Evolutionary conservation across 805 yeast genomes (phyloP), one percentile per base, ranked within the genome.

Genomic region (Cyberlindnera subsufficiens): DNA sequence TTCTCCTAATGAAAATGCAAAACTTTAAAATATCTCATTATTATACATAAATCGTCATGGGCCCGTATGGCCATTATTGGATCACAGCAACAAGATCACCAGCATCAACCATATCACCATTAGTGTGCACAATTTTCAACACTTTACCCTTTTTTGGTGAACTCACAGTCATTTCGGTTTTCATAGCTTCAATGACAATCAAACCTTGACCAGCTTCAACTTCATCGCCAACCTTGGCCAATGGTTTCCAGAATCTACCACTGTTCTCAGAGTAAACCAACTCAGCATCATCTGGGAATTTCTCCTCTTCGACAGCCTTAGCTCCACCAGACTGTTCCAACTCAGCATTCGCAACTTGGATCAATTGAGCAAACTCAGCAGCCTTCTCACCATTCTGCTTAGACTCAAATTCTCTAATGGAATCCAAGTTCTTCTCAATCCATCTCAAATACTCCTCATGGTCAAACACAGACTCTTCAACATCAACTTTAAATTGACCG

Each of bases 101-200:
- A 32, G 96, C 88, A 46, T 91, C 97, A 33, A 91, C 95, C 85
- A 93, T 86, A 58, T 91, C 96, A 57, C 98, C 98, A 58, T 88
- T 87, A 42, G 74, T 72, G 62, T 88, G 96, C 44, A 79, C 64
- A 36, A 87, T 69, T 66, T 85, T 84, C 38, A 76, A 59, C 18
- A 87, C 90, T 58, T 77, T 83, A 55, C 96, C 95, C 18, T 70
- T 68, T 43, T 59, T 69, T 1, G 95, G 74, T 17, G 97, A 79
- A 42, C 65, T 71, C 30, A 91, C 95, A 39, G 79, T 76, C 97
- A 91, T 91, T 66, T 91, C 99, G 0, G 98, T 93, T 72, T 91
- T 91, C 99, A 91, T 91, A 42, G 99, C 98, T 65, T 91, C 99
- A 42, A 91, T 86, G 32, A 93, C 88, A 51, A 91, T 76, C 47